Conservation (phyloP, 495 filamentous ascomycete genomes). For the Cryomyces minteri region DNA sequence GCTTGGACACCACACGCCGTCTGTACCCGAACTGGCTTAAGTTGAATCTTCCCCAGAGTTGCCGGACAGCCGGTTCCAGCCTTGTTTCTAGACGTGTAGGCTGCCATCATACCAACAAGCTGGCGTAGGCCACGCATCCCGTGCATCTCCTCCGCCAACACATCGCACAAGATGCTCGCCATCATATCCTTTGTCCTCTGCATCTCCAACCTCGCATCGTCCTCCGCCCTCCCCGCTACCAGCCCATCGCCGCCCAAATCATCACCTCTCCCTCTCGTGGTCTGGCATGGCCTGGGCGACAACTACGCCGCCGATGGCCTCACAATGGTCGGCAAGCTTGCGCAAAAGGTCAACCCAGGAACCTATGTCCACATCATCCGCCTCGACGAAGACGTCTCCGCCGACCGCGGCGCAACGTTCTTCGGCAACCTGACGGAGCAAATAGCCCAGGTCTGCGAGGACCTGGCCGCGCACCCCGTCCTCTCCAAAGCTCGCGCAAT, state of each 20-base stretch:
- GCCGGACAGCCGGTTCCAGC: too few species aligned
- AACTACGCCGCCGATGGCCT: constrained; percentile 63
- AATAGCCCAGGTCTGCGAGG: constrained; percentile 57
- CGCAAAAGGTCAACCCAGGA: constrained; percentile 54
- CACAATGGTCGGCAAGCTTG: constrained; percentile 41
- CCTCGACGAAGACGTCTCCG: constrained; percentile 41
- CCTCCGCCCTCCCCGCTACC: constrained; percentile 1
- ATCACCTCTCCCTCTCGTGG: constrained; percentile 59
- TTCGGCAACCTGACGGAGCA: constrained; percentile 79
- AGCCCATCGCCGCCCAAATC: constrained; percentile 2
- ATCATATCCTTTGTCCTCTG: neutral
- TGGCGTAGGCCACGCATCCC: too few species aligned
- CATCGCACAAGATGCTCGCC: neutral
- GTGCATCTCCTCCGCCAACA: too few species aligned
- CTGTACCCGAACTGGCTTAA: too few species aligned
- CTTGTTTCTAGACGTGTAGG: too few species aligned
- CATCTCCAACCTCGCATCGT: neutral
- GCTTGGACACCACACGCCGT: too few species aligned
- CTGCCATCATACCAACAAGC: too few species aligned
- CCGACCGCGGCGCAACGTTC: constrained; percentile 71
- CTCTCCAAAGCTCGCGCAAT: constrained; percentile 63
- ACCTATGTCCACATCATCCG: constrained; percentile 71
- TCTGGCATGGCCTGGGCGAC: constrained; percentile 82
- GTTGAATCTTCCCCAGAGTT: too few species aligned
- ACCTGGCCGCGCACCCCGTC: constrained; percentile 58